Base-by-base conservation (phyloP, 2,329 filamentous ascomycete species). In the Mycosphaerella sp. region DNA sequence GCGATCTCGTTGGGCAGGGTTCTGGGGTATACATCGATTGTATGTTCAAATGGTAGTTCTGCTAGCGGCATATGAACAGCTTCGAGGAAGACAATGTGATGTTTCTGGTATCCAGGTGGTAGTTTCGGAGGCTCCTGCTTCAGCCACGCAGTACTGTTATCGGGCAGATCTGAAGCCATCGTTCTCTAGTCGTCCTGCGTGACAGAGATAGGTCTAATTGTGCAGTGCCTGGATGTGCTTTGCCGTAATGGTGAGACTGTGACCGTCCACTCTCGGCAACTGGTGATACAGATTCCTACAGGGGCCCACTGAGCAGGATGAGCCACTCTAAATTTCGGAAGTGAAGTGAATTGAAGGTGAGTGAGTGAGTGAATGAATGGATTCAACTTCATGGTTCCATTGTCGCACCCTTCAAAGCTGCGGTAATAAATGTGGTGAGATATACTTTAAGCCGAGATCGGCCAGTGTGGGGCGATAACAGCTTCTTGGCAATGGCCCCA, bases 1-100 rank as follows among this genome's bases (percentile, higher is more conserved):
- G 55, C 52, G 9, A 59, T 52, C 14, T 59, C 49, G 27, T 65
- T 44, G 9, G 66, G 62, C 5, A 64, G 49, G 9, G 71, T 73
- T 39, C 47, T 48, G 35, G 47, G 36, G 12, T 59, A 57, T 37
- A 27, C 25, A 32, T 59, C 57, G 21, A 59, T 59, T 6, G 57
- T 57, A 35, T 55, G 53, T 3, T 53, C 49, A 32, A 59, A 59
- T 1, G 54, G 48, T 13, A 57, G 27, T 4, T 44, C 34, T 18
- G 57, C 54, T 18, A 59, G 36, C 6, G 57, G 57, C 10, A 59
- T 21, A 37, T 59, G 57, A 2, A 59, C 49, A 2, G 52, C 52
- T 51, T 59, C 57, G 1, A 59, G 45, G 17, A 59, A 59, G 12
- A 57, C 57, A 43, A 59, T 59, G 25, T 59, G 57, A 40, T 59